Evolutionary conservation across 169 alveolate species (phyloP).

Genomic region (Eimeria sp.): DNA sequence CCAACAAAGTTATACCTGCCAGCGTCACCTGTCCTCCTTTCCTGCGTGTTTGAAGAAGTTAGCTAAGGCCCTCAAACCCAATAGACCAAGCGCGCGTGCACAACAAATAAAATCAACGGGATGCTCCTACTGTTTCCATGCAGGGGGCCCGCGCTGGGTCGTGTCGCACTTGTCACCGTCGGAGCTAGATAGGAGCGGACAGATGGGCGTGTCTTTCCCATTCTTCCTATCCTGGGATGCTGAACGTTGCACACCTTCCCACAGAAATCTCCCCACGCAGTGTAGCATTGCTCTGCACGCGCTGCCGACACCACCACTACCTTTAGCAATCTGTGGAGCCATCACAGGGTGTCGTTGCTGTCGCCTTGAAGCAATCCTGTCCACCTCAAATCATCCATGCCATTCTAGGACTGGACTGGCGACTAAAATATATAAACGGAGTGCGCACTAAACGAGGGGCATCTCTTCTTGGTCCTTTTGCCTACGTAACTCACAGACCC

Average conservation of each 20-base stretch:
- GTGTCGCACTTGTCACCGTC: background rate
- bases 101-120: background rate
- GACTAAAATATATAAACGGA: background rate
- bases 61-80: background rate
- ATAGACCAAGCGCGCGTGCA: background rate
- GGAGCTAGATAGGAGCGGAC: too few species aligned
- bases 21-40: background rate
- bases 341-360: background rate
- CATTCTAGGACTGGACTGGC: background rate
- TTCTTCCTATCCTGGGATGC: too few species aligned
- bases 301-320: background rate
- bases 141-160: background rate
- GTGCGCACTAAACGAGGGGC: background rate
- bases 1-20: background rate
- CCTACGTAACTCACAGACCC: background rate
- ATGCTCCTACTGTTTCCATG: background rate
- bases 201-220: too few species aligned
- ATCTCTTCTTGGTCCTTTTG: conserved; percentile 12
- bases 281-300: background rate
- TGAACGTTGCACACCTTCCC: background rate
- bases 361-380: background rate
- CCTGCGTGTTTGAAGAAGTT: background rate
- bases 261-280: background rate
- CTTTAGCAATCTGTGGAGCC: background rate
- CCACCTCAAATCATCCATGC: background rate